Percentiles rank a stretch among this genome's conserved stretches.
These are phyloP conservation scores for Sugiyamaella floridensis DNA, from an alignment of 805 yeast species.

Conservation along the genomic window DNA sequence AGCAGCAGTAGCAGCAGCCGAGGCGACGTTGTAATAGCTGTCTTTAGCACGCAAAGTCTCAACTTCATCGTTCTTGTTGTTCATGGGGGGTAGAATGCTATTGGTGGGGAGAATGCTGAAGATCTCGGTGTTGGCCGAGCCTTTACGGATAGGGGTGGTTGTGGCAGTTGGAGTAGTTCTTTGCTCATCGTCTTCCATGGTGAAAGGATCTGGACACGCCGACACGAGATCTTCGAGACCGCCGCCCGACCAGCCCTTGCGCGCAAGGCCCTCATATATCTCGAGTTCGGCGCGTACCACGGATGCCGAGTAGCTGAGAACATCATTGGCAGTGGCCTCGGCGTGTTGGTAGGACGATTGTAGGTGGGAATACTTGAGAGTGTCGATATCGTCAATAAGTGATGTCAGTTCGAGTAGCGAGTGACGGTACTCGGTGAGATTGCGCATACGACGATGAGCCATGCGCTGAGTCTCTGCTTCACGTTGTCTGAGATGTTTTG, in stretches of 20 bases:
- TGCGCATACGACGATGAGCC: conserved; percentile 54
- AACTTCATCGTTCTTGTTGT: conserved; percentile 3
- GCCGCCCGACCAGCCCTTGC: conserved; percentile 83
- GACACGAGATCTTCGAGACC: conserved; percentile 67
- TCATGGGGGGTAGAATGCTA: conserved; percentile 22
- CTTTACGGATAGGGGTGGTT: not conserved
- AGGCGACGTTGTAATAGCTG: not conserved
- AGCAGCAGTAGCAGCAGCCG: not conserved
- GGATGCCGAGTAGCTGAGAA: conserved; percentile 52
- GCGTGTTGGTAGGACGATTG: conserved; percentile 55
- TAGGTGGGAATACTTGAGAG: conserved; percentile 67
- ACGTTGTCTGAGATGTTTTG: conserved; percentile 46
- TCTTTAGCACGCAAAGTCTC: not conserved
- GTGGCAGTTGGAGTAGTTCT: conserved; percentile 5
- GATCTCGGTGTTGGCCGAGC: conserved; percentile 7
- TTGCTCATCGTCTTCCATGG: conserved; percentile 22
- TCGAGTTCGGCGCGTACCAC: conserved; percentile 75
- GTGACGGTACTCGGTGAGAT: conserved; percentile 59
- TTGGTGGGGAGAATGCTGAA: conserved; percentile 25
- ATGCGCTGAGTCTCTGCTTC: conserved; percentile 57
- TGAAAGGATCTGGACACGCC: conserved; percentile 61
- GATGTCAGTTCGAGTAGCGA: conserved; percentile 61
- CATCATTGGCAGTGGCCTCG: conserved; percentile 50
- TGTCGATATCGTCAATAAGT: conserved; percentile 74
- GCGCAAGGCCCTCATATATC: conserved; percentile 70